Percentiles rank a stretch among this genome's conserved stretches.
Evolutionary conservation across 2,329 filamentous ascomycete genomes (phyloP).

Genomic region (Arthrocladium fulminans): DNA sequence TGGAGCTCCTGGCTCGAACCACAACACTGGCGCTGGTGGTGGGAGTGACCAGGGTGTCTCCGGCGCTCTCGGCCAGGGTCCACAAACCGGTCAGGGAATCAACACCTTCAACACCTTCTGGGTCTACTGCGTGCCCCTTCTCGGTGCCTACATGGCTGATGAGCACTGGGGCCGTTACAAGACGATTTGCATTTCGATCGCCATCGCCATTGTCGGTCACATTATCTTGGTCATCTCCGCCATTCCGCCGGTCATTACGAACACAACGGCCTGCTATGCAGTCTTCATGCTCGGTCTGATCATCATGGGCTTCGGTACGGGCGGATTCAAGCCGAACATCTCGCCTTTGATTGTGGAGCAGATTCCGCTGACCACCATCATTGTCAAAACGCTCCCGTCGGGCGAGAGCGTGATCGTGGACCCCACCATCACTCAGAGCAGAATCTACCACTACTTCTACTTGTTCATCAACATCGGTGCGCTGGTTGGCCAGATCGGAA

Average conservation of each 20-base stretch:
- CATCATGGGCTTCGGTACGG: slow-evolving; percentile 63
- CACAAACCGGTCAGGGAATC: slow-evolving; percentile 45
- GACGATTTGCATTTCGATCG: slow-evolving; percentile 59
- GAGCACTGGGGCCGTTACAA: slow-evolving; percentile 50
- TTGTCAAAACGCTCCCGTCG: slow-evolving; percentile 45
- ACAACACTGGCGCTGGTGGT: slow-evolving; percentile 36
- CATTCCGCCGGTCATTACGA: slow-evolving; percentile 53
- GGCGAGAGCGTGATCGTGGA: slow-evolving; percentile 65
- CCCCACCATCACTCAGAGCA: slow-evolving; percentile 57
- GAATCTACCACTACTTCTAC: slow-evolving; percentile 65
- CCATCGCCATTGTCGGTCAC: slow-evolving; percentile 57
- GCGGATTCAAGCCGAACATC: slow-evolving; percentile 68
- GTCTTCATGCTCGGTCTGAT: slow-evolving; percentile 57
- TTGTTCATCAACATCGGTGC: slow-evolving; percentile 62
- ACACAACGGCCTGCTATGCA: slow-evolving; percentile 49
- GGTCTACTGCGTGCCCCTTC: slow-evolving; percentile 50
- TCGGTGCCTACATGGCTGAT: slow-evolving; percentile 56
- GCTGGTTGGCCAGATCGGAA: slow-evolving; percentile 52
- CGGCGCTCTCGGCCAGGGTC: slow-evolving; percentile 51
- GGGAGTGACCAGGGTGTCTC: slow-evolving; percentile 44
- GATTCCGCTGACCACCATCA: slow-evolving; percentile 51
- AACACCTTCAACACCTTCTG: slow-evolving; percentile 53
- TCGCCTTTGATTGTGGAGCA: slow-evolving; percentile 53
- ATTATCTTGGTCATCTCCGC: slow-evolving; percentile 57
- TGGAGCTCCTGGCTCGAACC: slow-evolving; percentile 44